Evolutionary conservation across 2,329 filamentous ascomycete species (phyloP).

Genomic region (Diaporthe eres): DNA sequence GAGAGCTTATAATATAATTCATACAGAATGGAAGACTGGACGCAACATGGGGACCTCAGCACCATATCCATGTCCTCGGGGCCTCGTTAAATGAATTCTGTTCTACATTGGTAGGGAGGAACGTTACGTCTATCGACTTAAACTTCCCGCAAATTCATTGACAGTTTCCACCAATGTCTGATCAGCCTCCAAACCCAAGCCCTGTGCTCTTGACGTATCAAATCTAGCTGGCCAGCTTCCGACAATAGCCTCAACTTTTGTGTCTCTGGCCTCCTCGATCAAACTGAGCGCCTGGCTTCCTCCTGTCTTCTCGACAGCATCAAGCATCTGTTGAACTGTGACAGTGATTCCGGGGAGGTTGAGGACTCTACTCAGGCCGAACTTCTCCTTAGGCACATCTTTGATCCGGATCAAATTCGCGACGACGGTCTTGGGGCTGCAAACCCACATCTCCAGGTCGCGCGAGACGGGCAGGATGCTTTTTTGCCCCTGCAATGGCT

Average conservation of each 20-base stretch:
- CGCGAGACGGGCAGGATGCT: conserved; percentile 59
- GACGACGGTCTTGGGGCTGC: conserved; percentile 61
- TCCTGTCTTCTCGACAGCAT: conserved; percentile 63
- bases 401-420: conserved; percentile 60
- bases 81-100: background rate
- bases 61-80: background rate
- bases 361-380: conserved; percentile 52
- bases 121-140: background rate
- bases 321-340: conserved; percentile 65
- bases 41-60: background rate
- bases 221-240: conserved; percentile 67
- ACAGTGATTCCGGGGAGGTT: conserved; percentile 67
- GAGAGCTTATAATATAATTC: background rate
- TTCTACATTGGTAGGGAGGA: background rate
- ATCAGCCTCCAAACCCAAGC: background rate
- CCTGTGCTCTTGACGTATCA: conserved; percentile 49
- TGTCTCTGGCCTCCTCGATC: conserved; percentile 63
- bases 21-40: too few species aligned
- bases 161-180: conserved; percentile 9
- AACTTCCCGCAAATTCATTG: background rate
- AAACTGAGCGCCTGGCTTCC: conserved; percentile 58
- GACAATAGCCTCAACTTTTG: conserved; percentile 63
- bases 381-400: conserved; percentile 54
- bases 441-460: conserved; percentile 61
- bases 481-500: conserved; percentile 65